Base-by-base conservation (phyloP, 352 stramenopile genomes). In the Hyaloperonospora brassicae region DNA sequence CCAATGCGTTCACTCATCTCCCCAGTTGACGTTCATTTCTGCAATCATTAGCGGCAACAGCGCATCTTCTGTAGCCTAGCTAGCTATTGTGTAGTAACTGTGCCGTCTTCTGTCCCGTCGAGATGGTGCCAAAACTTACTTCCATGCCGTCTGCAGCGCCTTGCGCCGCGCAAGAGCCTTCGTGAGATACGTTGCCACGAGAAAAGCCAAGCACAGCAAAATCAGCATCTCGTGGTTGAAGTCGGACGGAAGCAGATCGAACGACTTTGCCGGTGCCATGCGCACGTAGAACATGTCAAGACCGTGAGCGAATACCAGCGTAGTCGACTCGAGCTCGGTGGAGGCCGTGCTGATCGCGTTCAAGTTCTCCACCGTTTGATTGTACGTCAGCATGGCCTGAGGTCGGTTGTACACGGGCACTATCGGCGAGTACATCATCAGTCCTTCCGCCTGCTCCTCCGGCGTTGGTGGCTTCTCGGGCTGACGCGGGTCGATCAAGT, bases 141-240 rank as follows among this genome's bases (percentile, higher is more conserved):
- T 87, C 86, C 86, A 96, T 6, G 75, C 77, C 50, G 88, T 68
- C 56, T 86, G 69, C 21, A 96, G 69, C 14, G 71, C 77, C 63
- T 94, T 94, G 54, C 79, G 78, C 42, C 80, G 64, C 21, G 81
- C 73, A 7, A 93, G 66, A 13, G 63, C 55, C 54, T 84, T 84
- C 1, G 86, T 73, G 9, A 87, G 47, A 49, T 90, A 72, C 3
- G 84, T 89, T 24, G 68, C 82, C 21, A 76, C 72, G 44, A 96
- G 63, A 52, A 98, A 86, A 30, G 73, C 89, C 39, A 93, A 57
- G 46, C 94, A 88, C 35, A 98, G 71, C 27, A 96, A 60, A 24
- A 95, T 79, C n/a, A 98, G 72, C 61, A 98, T 79, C 61, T 89
- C 76, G 57, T 93, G 86, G 66, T 97, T 97, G 64, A 98, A 98